Evolutionary conservation across 2,329 filamentous ascomycete genomes (phyloP), one percentile per base, ranked within the genome.

Genomic region (Elsinoe batatas): DNA sequence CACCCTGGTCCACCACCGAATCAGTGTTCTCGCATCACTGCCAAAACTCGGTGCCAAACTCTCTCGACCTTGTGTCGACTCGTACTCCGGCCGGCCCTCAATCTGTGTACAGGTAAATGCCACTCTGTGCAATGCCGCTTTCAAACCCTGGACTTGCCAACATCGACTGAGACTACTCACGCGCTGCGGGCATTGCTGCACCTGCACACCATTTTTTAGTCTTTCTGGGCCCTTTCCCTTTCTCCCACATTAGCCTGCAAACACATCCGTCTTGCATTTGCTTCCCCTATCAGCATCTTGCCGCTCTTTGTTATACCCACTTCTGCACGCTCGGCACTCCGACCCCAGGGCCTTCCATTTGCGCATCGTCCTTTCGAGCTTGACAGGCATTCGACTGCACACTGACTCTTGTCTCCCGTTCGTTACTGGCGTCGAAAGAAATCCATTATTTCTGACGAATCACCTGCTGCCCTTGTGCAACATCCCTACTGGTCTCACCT

Each of bases 171-270:
- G 47, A 43, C 47, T 51, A 33, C 15, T 35, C 35, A 20, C 47
- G 18, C 32, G 44, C 17, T 18, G n/a, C 17, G 44, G 17, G 12
- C 30, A 12, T 35, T 13, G 47, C 47, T 38, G 17, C 35, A 37
- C n/a, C 35, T 38, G 40, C 47, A 51, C 35, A 35, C 35, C 47
- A 26, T 18, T 37, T 33, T 35, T 35, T 37, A 49, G 35, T 44
- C 15, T 17, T 38, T 51, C 20, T 32, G 20, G 18, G 36, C 47
- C 47, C 26, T 36, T 55, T 44, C 38, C 53, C 53, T 47, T 55
- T 55, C 53, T 55, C 53, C 53, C 32, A 55, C 53, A 55, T 55
- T 46, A 54, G 51, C 37, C 33, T 33, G 26, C 26, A 30, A 30
- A 30, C 26, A 26, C 20, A n/a, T 44, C 15, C 33, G 10, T 37